Evolutionary conservation across 257 asterid species (phyloP).

Genomic region (Solanum ossicruentum): DNA sequence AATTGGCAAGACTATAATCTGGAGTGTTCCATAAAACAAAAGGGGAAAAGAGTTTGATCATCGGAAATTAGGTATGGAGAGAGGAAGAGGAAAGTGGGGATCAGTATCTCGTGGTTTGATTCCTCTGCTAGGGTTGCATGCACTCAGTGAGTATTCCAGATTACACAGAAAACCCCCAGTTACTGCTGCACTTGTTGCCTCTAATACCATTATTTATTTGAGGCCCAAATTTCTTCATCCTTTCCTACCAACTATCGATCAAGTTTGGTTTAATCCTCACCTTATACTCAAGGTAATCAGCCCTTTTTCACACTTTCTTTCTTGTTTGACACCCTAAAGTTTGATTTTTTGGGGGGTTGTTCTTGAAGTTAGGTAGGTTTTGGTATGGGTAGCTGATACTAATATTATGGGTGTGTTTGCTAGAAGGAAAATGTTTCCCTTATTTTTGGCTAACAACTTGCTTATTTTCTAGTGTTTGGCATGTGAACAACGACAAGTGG

Average conservation of each 20-base stretch:
- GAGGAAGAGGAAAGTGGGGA: constrained; percentile 37
- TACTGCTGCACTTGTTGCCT: constrained; percentile 71
- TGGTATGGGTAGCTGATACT: neutral
- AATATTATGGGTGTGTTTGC: neutral
- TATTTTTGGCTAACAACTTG: neutral
- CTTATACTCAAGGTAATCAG: constrained; percentile 61
- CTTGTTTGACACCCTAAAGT: no score
- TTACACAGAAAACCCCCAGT: constrained; percentile 72
- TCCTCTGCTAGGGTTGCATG: constrained; percentile 58
- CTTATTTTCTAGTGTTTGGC: neutral
- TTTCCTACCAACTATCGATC: constrained; percentile 51
- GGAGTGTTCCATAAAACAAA: neutral
- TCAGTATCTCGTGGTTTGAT: constrained; percentile 35
- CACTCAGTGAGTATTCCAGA: constrained; percentile 51
- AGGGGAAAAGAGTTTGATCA: neutral
- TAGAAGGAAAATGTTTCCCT: neutral
- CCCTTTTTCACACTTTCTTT: neutral
- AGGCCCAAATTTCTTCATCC: constrained; percentile 41
- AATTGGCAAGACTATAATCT: no score
- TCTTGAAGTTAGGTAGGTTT: neutral
- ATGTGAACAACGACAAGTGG: neutral
- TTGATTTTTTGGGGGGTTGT: neutral
- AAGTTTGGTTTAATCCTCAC: constrained; percentile 82
- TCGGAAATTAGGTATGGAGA: constrained; percentile 13
- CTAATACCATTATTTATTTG: constrained; percentile 64